Base-by-base conservation (phyloP, 768 basidiomycete species). In the Boletus rufocinnamomeus region DNA sequence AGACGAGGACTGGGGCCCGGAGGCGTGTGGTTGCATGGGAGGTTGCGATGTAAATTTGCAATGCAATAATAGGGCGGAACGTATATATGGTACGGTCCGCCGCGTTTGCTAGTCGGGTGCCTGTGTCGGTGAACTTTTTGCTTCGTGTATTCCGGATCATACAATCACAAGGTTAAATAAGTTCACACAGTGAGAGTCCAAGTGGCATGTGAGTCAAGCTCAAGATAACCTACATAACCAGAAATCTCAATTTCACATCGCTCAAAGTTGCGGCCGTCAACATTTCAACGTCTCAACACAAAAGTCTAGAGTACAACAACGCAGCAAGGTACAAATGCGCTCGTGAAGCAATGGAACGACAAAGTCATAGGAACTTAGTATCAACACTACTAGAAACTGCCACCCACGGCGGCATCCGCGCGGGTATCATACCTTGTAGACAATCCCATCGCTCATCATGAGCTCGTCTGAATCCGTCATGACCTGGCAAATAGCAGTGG, bases 401-500 rank as follows among this genome's bases (percentile, higher is more conserved):
- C n/a, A 50, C 50, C 35, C 25, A 46, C 37, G n/a, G 43, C 10
- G 19, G 52, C 52, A 14, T 35, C 57, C 49, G 43, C 51, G 46
- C 50, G 23, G 45, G 47, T 56, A 55, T 74, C 77, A 93, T 56
- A 93, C 84, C 73, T 87, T 93, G 77, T 95, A 95, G 53, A 95
- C 82, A 56, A 92, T 85, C 34, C 88, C 90, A 34, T 91, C 92
- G 62, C 88, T 89, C 66, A 93, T 80, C 91, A 97, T 93, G 61
- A 98, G 77, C 73, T 95, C 89, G 54, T 75, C 74, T 17, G 66
- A 64, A 66, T 88, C 86, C 28, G 82, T 81, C 95, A 98, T 97
- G 37, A 78, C 73, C 62, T 84, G 79, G 57, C 88, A 87, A 25
- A 87, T 85, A 54, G 80, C 77, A 6, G 84, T 85, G 2, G 91